Evolutionary conservation across 345 rosid genomes (phyloP), one percentile per base, ranked within the genome.

Genomic region (Pelargonium nanum): DNA sequence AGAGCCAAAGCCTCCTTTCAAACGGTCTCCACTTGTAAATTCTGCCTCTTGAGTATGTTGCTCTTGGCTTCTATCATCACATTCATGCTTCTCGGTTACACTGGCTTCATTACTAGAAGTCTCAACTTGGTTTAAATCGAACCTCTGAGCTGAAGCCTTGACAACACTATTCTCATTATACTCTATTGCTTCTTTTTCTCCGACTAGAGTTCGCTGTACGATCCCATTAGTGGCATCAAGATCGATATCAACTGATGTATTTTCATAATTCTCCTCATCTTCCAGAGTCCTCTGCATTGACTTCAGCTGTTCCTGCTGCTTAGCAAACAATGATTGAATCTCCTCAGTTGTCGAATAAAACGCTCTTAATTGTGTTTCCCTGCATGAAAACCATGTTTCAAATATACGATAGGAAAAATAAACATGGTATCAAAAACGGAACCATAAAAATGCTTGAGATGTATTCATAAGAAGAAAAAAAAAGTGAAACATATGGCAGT

Each of bases 241-340:
- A 69, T 89, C 95, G 56, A 80, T 60, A 71, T 89, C 97, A 24
- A 68, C 70, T 24, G 95, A 89, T 5, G 77, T 83, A 70, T 81
- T 85, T 65, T 87, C 97, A 61, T 74, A 85, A 73, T 85, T 87
- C 52, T 93, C 99, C 78, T 87, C 96, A 63, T 85, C 97, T 80
- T 89, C 99, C 62, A 87, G 72, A 57, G 97, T 89, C 85, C 72
- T 84, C 74, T 79, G 90, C 99, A 93, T 89, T 10, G 91, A 77
- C 80, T 89, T 89, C 60, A 93, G 78, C 68, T 93, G 97, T 69
- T 93, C 97, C 81, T 93, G 99, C 80, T 93, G 99, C 77, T 85
- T 89, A 20, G 83, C 72, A 65, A 93, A 93, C 59, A 87, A 73
- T 53, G 70, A 55, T 4, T 81, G 81, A 58, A 89, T 85, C 80